Percentiles rank a stretch among this genome's conserved stretches.
phyloP scores from a whole-genome alignment of 192 early-diverging fungal genomes.

The Entomortierella parvispora region DNA sequence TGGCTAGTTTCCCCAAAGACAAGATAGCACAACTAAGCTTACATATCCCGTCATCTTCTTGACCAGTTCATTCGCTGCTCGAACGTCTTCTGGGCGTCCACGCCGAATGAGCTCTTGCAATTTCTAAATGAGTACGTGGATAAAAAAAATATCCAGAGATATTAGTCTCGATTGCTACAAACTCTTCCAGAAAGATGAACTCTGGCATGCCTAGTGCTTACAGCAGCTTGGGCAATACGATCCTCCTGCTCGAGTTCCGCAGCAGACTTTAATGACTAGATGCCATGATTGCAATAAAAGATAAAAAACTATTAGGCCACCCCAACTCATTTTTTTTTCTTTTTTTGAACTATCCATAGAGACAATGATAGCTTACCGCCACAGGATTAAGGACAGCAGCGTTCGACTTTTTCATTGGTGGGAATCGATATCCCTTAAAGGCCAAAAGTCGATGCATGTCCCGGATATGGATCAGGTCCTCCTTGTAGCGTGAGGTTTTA shows the following conservation, averaged over 20 bases:
- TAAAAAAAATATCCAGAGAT: neutral
- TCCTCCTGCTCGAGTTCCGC: constrained; percentile 98
- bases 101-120: constrained; percentile 95
- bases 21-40: too few relatives aligned
- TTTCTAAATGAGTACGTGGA: constrained; percentile 65
- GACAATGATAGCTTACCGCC: constrained; percentile 38
- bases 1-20: too few relatives aligned
- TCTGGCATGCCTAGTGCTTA: too few relatives aligned
- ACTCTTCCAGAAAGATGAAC: neutral
- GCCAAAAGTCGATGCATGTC: constrained; percentile 93
- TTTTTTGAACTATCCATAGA: constrained; percentile 10
- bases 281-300: constrained; percentile 12
- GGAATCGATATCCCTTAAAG: constrained; percentile 90
- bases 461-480: constrained; percentile 93
- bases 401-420: constrained; percentile 67
- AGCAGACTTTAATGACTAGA: constrained; percentile 87
- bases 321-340: too few relatives aligned
- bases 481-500: constrained; percentile 87
- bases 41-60: constrained; percentile 98
- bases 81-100: constrained; percentile 92
- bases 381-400: constrained; percentile 71
- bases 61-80: constrained; percentile 97
- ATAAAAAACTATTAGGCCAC: too few relatives aligned
- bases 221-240: constrained; percentile 81
- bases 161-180: neutral